A percentile compares a stretch with the other conserved stretches of the same genome.
Conservation (phyloP, 352 stramenopile genomes). For the Globisporangium camurandrum region DNA sequence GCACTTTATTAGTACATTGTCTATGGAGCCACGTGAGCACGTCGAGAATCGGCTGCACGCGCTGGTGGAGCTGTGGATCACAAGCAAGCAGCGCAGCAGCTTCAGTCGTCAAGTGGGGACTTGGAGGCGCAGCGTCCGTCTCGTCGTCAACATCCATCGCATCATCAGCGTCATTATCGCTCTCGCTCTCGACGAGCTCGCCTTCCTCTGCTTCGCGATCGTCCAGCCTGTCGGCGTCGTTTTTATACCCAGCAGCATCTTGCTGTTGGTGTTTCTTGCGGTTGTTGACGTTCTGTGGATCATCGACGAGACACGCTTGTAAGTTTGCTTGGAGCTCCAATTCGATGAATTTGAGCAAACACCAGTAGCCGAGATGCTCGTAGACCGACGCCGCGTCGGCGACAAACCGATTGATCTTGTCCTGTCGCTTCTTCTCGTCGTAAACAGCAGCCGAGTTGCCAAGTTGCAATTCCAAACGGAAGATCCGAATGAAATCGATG, state of each 20-base stretch:
- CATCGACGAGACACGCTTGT: conserved; percentile 56
- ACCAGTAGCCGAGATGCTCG: conserved; percentile 63
- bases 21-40: conserved; percentile 38
- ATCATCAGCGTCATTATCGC: not conserved
- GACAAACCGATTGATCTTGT: conserved; percentile 66
- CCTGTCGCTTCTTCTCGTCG: conserved; percentile 68
- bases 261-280: conserved; percentile 22
- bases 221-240: conserved; percentile 10
- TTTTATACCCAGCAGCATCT: not conserved
- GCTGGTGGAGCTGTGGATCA: conserved; percentile 22
- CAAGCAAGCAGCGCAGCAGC: conserved; percentile 27
- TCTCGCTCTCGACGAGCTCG: conserved; percentile 13
- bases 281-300: conserved; percentile 56
- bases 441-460: conserved; percentile 65
- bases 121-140: not conserved
- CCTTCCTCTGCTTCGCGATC: conserved; percentile 28
- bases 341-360: conserved; percentile 74
- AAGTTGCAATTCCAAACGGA: conserved; percentile 53
- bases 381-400: conserved; percentile 56
- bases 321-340: conserved; percentile 67
- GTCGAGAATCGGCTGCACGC: conserved; percentile 51
- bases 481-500: conserved; percentile 54
- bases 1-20: conserved; percentile 20
- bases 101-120: conserved; percentile 6
- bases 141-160: not conserved